Percentiles rank a stretch among this genome's conserved stretches.
Evolutionary conservation across 345 rosid species (phyloP).

Genomic region (Viola odorata): DNA sequence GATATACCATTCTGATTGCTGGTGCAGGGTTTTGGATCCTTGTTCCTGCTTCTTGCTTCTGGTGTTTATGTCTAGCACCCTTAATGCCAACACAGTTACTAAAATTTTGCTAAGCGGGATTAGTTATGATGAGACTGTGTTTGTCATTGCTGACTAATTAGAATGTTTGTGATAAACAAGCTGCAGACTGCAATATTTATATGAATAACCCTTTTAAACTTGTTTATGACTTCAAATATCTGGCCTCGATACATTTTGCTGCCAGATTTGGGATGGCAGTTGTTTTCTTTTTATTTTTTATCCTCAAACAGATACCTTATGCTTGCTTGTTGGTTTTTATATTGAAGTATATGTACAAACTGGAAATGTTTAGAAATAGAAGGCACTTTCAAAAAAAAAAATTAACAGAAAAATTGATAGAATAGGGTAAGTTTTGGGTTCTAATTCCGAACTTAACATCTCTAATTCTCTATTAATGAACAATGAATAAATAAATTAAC

Average conservation of each 20-base stretch:
- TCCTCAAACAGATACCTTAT: no score
- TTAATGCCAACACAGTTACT: neutral
- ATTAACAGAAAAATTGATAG: no score
- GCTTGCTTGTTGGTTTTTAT: no score
- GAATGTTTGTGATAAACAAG: conserved; percentile 7
- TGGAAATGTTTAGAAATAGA: no score
- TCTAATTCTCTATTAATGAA: no score
- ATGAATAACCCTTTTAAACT: neutral
- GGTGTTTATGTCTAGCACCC: conserved; percentile 72
- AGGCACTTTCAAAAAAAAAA: no score
- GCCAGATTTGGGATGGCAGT: neutral
- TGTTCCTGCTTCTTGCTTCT: conserved; percentile 81
- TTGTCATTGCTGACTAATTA: conserved; percentile 7
- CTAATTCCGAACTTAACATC: no score
- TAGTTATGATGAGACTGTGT: conserved; percentile 8
- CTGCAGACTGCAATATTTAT: conserved; percentile 5
- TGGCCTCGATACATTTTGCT: neutral
- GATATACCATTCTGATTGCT: no score
- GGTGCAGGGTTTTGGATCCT: conserved; percentile 87
- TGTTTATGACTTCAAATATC: neutral
- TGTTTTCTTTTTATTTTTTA: no score
- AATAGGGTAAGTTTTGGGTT: no score
- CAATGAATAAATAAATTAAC: no score
- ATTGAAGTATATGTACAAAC: no score
- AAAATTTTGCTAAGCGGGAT: conserved; percentile 16